A percentile compares a stretch with the other conserved stretches of the same genome.
Evolutionary conservation across 257 asterid genomes (phyloP).

Genomic region (Echites panduratus): DNA sequence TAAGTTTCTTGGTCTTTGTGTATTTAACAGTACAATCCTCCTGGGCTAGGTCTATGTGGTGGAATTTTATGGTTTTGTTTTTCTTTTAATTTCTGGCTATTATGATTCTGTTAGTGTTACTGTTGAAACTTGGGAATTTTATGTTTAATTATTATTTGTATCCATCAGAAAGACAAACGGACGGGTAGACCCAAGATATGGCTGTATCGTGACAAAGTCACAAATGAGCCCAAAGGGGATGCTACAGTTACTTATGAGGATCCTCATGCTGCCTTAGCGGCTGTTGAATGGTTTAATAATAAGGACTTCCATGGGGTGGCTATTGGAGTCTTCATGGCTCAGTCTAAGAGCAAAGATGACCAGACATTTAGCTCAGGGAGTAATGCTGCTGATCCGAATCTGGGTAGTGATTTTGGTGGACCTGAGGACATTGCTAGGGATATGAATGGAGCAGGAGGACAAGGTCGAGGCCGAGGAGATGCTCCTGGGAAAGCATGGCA

Average conservation of each 20-base stretch:
- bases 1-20: neutral
- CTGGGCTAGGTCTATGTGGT: neutral
- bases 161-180: conserved; percentile 77
- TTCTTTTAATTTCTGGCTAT: neutral
- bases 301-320: conserved; percentile 85
- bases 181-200: conserved; percentile 95
- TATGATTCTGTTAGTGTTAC: too few relatives aligned
- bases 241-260: conserved; percentile 98
- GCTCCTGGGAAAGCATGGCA: conserved; percentile 79
- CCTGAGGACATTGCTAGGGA: conserved; percentile 54
- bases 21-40: neutral
- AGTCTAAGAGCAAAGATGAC: conserved; percentile 81
- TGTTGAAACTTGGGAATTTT: neutral
- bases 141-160: conserved; percentile 14
- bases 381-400: conserved; percentile 36
- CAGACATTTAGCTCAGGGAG: conserved; percentile 19
- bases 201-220: conserved; percentile 83
- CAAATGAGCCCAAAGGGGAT: conserved; percentile 96
- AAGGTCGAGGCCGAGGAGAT: conserved; percentile 90
- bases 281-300: conserved; percentile 95
- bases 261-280: conserved; percentile 98
- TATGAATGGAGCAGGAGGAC: conserved; percentile 56
- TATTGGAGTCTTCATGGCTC: conserved; percentile 86
- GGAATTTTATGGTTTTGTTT: neutral
- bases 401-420: conserved; percentile 33